These are phyloP conservation scores for Metschnikowia cerradonensis DNA, from an alignment of 805 yeast species.

Conservation along the genomic window DNA sequence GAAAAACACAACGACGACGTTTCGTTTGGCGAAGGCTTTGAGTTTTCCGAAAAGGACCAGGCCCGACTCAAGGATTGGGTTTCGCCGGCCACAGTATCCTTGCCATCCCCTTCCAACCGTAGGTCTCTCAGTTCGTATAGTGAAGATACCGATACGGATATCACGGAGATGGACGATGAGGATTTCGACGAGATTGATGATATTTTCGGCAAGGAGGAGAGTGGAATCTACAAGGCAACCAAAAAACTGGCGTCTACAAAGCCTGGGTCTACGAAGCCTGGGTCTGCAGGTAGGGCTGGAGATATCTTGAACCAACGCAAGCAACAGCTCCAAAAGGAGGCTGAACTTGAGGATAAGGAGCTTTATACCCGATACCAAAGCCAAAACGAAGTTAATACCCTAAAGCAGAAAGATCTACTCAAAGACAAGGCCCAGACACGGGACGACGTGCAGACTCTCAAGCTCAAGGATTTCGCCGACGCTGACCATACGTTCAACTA, in stretches of 20 bases:
- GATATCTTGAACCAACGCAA: slow-evolving; percentile 23
- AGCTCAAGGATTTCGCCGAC: slow-evolving; percentile 25
- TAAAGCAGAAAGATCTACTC: not conserved
- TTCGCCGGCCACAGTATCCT: slow-evolving; percentile 16
- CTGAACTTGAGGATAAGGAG: slow-evolving; percentile 34
- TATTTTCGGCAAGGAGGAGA: slow-evolving; percentile 35
- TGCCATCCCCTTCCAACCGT: slow-evolving; percentile 17
- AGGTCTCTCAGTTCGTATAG: slow-evolving; percentile 34
- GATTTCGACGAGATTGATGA: slow-evolving; percentile 37
- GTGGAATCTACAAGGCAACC: slow-evolving; percentile 29
- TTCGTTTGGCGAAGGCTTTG: slow-evolving; percentile 9
- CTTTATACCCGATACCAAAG: slow-evolving; percentile 18
- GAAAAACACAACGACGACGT: slow-evolving; percentile 10
- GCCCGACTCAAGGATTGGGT: slow-evolving; percentile 1
- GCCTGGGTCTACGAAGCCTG: not conserved
- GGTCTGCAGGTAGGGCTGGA: slow-evolving; percentile 18
- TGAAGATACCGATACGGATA: slow-evolving; percentile 38
- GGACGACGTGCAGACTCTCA: slow-evolving; percentile 28
- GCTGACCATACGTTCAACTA: slow-evolving; percentile 31
- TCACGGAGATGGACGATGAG: slow-evolving; percentile 36
- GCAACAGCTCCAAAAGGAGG: slow-evolving; percentile 26
- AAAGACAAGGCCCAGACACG: not conserved
- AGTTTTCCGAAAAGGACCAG: slow-evolving; percentile 1
- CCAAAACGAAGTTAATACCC: slow-evolving; percentile 3
- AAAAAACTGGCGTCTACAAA: not conserved